Evolutionary conservation across 768 basidiomycete genomes (phyloP).

Genomic region (Kwoniella sp.): DNA sequence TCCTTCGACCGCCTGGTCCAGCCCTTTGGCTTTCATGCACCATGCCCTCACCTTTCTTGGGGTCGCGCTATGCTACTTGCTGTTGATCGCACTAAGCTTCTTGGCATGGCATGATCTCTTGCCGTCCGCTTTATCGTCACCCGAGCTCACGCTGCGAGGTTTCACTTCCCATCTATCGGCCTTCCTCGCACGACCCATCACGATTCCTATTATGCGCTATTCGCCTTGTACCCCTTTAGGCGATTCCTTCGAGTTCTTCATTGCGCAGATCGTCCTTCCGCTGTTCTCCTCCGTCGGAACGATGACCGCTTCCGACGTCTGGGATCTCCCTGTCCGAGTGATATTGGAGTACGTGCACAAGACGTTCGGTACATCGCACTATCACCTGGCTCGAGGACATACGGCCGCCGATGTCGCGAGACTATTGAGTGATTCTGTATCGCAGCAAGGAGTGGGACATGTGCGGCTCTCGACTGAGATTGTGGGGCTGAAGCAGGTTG

Average conservation of each 20-base stretch:
- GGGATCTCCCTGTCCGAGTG: constrained; percentile 66
- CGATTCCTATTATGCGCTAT: constrained; percentile 58
- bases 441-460: constrained; percentile 33
- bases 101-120: constrained; percentile 49
- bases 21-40: constrained; percentile 15
- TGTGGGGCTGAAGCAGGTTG: constrained; percentile 20
- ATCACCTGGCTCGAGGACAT: constrained; percentile 65
- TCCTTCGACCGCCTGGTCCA: constrained; percentile 25
- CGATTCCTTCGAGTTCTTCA: constrained; percentile 60
- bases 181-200: constrained; percentile 25
- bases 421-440: constrained; percentile 18
- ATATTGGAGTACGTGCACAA: constrained; percentile 73
- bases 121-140: constrained; percentile 58
- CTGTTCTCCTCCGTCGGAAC: constrained; percentile 76
- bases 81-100: constrained; percentile 46
- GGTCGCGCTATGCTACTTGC: constrained; percentile 59
- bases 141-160: constrained; percentile 58
- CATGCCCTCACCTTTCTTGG: constrained; percentile 44
- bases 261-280: constrained; percentile 63
- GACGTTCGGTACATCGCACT: constrained; percentile 70
- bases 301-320: constrained; percentile 63
- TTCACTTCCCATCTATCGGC: constrained; percentile 36
- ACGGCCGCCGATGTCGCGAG: constrained; percentile 34
- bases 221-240: constrained; percentile 60
- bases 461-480: constrained; percentile 32